Evolutionary conservation across 2,329 filamentous ascomycete genomes (phyloP).

Genomic region (Pseudocercospora ulei): DNA sequence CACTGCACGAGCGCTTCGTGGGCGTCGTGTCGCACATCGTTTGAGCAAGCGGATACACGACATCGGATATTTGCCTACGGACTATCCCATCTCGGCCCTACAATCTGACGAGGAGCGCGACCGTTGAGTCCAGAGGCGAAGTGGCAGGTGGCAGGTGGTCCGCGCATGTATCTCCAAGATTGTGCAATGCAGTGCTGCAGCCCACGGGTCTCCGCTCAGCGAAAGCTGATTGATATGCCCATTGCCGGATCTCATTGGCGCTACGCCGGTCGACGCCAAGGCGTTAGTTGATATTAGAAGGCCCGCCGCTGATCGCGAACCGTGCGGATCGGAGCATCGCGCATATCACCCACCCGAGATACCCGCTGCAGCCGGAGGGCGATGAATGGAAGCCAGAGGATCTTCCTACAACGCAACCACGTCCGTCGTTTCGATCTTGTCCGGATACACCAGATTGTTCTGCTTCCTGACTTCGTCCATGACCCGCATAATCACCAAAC

Average conservation of each 20-base stretch:
- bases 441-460: constrained; percentile 53
- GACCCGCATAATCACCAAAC: constrained; percentile 71
- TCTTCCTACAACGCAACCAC: constrained; percentile 35
- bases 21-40: background rate
- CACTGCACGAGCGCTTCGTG: background rate
- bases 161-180: background rate
- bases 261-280: constrained; percentile 1
- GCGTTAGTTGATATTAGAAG: constrained; percentile 2
- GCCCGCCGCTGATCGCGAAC: background rate
- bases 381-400: too few relatives aligned
- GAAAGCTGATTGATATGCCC: constrained; percentile 1
- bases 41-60: background rate
- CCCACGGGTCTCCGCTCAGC: too few relatives aligned
- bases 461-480: constrained; percentile 62
- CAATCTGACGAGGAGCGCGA: background rate
- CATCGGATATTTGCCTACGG: background rate
- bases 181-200: constrained; percentile 2
- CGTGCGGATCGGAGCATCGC: background rate
- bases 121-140: constrained; percentile 1
- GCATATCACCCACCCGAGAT: too few relatives aligned
- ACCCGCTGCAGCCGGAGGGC: too few relatives aligned
- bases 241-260: background rate
- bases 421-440: constrained; percentile 55
- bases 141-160: background rate
- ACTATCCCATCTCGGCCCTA: constrained; percentile 2